phyloP scores from a whole-genome alignment of 208 protist genomes.

The Endotrypanum monterogeii region DNA sequence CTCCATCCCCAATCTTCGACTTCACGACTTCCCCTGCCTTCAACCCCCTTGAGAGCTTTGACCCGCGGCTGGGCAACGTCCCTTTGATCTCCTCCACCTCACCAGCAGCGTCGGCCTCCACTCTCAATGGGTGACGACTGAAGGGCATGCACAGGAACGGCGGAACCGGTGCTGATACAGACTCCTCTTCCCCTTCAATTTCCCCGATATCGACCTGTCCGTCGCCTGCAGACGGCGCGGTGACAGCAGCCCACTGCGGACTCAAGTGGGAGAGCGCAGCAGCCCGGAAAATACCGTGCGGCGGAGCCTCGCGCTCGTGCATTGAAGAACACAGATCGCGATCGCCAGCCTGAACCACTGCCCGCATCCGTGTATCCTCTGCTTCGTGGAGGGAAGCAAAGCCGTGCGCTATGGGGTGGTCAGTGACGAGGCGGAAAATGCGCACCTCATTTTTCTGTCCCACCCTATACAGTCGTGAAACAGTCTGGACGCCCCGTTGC shows the following conservation, averaged over 20 bases:
- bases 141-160: too few species aligned
- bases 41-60: neutral
- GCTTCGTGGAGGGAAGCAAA: constrained; percentile 37
- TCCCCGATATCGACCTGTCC: neutral
- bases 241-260: constrained; percentile 13
- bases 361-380: constrained; percentile 50
- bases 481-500: constrained; percentile 95
- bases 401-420: constrained; percentile 41
- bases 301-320: constrained; percentile 40
- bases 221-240: neutral
- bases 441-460: constrained; percentile 95
- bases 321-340: constrained; percentile 48
- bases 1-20: neutral
- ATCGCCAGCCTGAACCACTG: constrained; percentile 49
- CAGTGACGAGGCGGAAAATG: constrained; percentile 90
- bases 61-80: neutral
- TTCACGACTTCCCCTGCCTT: neutral
- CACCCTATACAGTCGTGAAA: constrained; percentile 96
- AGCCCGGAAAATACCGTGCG: constrained; percentile 34
- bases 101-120: neutral
- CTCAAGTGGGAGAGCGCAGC: constrained; percentile 21
- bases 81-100: neutral
- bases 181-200: neutral
- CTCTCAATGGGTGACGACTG: too few species aligned
- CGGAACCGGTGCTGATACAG: neutral